Percentiles rank a stretch among this genome's conserved stretches.
These are phyloP conservation scores for Choiromyces venosus DNA, from an alignment of 495 filamentous ascomycete species.

Conservation along the genomic window DNA sequence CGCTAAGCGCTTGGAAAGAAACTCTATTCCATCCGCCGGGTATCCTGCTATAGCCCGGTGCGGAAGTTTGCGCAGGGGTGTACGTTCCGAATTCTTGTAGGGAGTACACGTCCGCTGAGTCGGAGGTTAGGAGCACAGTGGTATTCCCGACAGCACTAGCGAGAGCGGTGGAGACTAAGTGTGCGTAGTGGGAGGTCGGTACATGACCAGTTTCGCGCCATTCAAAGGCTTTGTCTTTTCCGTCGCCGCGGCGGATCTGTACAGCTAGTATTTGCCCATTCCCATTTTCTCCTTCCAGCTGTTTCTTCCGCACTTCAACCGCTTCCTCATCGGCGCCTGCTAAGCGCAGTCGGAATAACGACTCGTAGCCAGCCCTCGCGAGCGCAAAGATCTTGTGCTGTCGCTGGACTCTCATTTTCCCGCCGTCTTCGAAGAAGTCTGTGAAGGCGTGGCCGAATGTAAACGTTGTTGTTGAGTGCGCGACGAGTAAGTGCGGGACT, in stretches of 20 bases:
- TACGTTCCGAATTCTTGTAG: constrained; percentile 51
- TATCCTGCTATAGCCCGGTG: background rate
- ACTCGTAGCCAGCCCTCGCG: constrained; percentile 58
- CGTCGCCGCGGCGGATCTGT: constrained; percentile 69
- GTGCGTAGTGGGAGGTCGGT: constrained; percentile 57
- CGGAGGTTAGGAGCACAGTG: constrained; percentile 57
- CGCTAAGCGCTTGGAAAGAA: background rate
- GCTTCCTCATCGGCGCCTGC: constrained; percentile 47
- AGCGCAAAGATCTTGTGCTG: constrained; percentile 57
- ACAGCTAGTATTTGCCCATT: constrained; percentile 55
- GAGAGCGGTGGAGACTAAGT: constrained; percentile 32
- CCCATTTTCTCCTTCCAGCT: constrained; percentile 17
- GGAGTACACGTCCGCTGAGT: constrained; percentile 60
- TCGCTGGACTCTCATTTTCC: constrained; percentile 48
- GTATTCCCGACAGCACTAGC: background rate
- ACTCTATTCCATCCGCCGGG: background rate
- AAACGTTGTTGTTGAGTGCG: constrained; percentile 54
- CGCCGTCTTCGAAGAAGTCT: constrained; percentile 48
- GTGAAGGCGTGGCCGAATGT: constrained; percentile 56
- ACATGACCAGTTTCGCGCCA: constrained; percentile 63
- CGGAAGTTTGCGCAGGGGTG: constrained; percentile 51
- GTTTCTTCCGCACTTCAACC: constrained; percentile 45
- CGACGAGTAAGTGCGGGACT: constrained; percentile 63
- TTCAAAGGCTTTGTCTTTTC: constrained; percentile 54
- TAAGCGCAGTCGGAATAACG: constrained; percentile 59